These are phyloP conservation scores for Lepiota venenata DNA, from an alignment of 768 basidiomycete genomes.

Conservation along the genomic window DNA sequence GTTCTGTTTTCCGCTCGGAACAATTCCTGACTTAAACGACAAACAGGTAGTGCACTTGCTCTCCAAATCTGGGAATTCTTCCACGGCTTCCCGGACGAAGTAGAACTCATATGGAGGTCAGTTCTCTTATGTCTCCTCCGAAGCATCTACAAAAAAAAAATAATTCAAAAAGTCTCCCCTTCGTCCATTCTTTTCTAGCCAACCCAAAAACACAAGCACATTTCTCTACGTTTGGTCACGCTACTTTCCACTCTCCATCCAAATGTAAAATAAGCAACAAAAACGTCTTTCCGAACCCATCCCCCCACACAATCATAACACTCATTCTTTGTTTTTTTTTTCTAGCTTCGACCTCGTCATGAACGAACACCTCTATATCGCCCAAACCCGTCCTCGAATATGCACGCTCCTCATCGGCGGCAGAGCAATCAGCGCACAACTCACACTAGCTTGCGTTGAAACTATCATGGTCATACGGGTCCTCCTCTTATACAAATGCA, in stretches of 20 bases:
- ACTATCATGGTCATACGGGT: conserved; percentile 19
- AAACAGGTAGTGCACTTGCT: conserved; percentile 18
- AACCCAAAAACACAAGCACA: conserved; percentile 7
- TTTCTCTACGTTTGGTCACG: conserved; percentile 17
- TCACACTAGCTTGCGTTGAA: conserved; percentile 17
- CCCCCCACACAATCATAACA: too few relatives aligned
- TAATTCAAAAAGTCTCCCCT: too few relatives aligned
- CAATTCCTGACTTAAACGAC: too few relatives aligned
- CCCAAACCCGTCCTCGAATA: neutral
- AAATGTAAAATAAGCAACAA: conserved; percentile 20
- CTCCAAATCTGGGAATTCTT: conserved; percentile 18
- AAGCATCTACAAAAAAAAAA: too few relatives aligned
- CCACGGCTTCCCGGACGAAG: conserved; percentile 16
- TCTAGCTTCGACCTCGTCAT: conserved; percentile 13
- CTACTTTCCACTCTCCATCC: conserved; percentile 16
- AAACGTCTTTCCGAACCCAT: neutral
- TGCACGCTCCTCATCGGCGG: conserved; percentile 10
- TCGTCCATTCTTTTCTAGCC: neutral
- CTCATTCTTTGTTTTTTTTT: too few relatives aligned
- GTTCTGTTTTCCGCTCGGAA: neutral
- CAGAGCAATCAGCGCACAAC: conserved; percentile 13
- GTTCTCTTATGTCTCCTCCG: too few relatives aligned
- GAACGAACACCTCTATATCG: neutral
- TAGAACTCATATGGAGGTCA: conserved; percentile 21
- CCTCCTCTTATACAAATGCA: conserved; percentile 19